Percentiles rank a stretch among this genome's conserved stretches.
Conservation (phyloP, 73 alveolate species). For the Halteria grandinella region DNA sequence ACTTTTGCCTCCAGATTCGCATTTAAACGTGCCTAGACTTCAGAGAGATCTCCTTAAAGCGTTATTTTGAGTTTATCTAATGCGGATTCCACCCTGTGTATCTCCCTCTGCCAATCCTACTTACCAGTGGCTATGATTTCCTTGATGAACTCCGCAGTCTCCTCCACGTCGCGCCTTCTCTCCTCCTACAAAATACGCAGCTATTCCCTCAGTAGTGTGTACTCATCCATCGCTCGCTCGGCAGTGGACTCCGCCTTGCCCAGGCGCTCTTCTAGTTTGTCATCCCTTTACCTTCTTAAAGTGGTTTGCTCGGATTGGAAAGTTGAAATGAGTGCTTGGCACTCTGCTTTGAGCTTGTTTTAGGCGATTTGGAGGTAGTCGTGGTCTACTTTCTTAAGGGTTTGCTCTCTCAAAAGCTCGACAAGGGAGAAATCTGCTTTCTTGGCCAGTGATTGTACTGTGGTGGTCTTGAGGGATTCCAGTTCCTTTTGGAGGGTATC, state of each 20-base stretch:
- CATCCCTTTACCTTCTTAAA: constrained; percentile 27
- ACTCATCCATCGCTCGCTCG: constrained; percentile 44
- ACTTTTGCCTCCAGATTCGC: constrained; percentile 57
- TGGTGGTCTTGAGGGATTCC: constrained; percentile 29
- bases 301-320: not conserved
- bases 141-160: constrained; percentile 63
- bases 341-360: constrained; percentile 35
- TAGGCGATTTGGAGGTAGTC: constrained; percentile 23
- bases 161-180: constrained; percentile 60
- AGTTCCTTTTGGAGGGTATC: constrained; percentile 38
- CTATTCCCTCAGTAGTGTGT: constrained; percentile 10
- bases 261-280: constrained; percentile 1
- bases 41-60: constrained; percentile 14
- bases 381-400: constrained; percentile 38
- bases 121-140: constrained; percentile 32
- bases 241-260: constrained; percentile 1
- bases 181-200: constrained; percentile 38
- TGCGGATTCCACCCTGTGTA: constrained; percentile 16
- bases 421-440: constrained; percentile 53
- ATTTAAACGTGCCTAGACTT: constrained; percentile 4
- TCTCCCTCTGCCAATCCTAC: constrained; percentile 10
- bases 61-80: constrained; percentile 43
- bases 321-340: not conserved
- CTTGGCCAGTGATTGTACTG: constrained; percentile 37
- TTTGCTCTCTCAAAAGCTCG: constrained; percentile 4